Percentiles rank a stretch among this genome's conserved stretches.
phyloP scores from a whole-genome alignment of 2,329 filamentous ascomycete genomes.

The Botrytis galanthina region DNA sequence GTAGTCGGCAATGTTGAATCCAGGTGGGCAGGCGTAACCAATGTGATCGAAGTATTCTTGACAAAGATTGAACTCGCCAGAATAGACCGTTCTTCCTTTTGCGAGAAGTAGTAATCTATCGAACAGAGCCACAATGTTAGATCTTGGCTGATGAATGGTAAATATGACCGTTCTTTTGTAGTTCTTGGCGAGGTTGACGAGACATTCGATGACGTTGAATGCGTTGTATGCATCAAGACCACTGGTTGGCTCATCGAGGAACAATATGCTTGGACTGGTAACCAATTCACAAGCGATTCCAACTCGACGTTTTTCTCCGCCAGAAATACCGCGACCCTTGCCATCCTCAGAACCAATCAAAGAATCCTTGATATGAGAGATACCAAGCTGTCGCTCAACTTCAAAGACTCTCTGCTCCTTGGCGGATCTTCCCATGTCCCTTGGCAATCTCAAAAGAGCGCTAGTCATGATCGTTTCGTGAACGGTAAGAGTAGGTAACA shows the following conservation, averaged over 20 bases:
- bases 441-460: constrained; percentile 84
- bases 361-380: constrained; percentile 90
- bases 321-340: constrained; percentile 90
- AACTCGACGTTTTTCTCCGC: constrained; percentile 92
- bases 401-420: constrained; percentile 91
- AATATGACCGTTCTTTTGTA: constrained; percentile 98
- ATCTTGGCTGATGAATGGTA: constrained; percentile 96
- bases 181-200: constrained; percentile 90
- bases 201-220: constrained; percentile 95
- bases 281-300: constrained; percentile 97
- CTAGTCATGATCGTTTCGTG: constrained; percentile 97
- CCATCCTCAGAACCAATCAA: constrained; percentile 95
- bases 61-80: constrained; percentile 82
- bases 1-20: constrained; percentile 98
- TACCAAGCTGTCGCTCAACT: constrained; percentile 93
- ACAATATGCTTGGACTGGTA: constrained; percentile 94
- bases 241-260: constrained; percentile 95
- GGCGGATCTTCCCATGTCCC: constrained; percentile 80
- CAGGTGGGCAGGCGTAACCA: constrained; percentile 89
- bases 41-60: constrained; percentile 90
- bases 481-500: constrained; percentile 92
- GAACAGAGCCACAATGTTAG: constrained; percentile 96
- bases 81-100: constrained; percentile 87
- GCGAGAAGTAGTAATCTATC: constrained; percentile 91
- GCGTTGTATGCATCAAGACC: constrained; percentile 96